Evolutionary conservation across 1,284 basidiomycete species (phyloP), one percentile per base, ranked within the genome.

Genomic region (Afroboletus lepidellus): DNA sequence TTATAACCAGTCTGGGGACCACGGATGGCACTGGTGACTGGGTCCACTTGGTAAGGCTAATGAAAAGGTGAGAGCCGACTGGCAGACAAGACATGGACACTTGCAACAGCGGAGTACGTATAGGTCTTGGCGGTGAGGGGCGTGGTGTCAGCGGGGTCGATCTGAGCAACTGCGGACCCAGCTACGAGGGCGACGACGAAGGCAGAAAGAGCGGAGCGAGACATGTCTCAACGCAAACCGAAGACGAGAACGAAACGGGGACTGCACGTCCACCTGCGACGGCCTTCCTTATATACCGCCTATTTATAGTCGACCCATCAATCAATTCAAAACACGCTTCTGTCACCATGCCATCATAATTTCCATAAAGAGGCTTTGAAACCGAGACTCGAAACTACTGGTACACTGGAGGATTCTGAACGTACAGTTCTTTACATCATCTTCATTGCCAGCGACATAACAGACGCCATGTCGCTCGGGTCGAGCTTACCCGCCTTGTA

Each of bases 61-160:
- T 5, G 11, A 3, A 15, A 37, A 34, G 15, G 48, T 49, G 2
- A 51, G 38, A 18, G 4, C 15, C 5, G 21, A 13, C 48, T 8
- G n/a, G 2, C 5, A 20, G 20, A 13, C 11, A 25, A 30, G 18
- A 0, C 15, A 32, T 1, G 2, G 8, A n/a, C 3, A 71, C 77
- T 57, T 53, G 77, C 83, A 25, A 84, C 71, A 21, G 58, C 60
- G 1, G 79, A 77, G 56, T 80, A 83, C 0, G 74, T 43, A 55
- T 77, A 85, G 21, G 65, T 69, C 61, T 84, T 80, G 45, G 63
- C 65, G 1, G 74, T 77, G 15, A 87, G 74, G 7, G 84, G 81
- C 2, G 71, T 74, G 9, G 76, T 69, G 59, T 66, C 58, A 27
- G 66, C 64, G 6, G 69, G 66, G 49, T 70, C 63, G 12, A 60